phyloP scores from a whole-genome alignment of 352 stramenopile genomes.

The Hyaloperonospora brassicae region DNA sequence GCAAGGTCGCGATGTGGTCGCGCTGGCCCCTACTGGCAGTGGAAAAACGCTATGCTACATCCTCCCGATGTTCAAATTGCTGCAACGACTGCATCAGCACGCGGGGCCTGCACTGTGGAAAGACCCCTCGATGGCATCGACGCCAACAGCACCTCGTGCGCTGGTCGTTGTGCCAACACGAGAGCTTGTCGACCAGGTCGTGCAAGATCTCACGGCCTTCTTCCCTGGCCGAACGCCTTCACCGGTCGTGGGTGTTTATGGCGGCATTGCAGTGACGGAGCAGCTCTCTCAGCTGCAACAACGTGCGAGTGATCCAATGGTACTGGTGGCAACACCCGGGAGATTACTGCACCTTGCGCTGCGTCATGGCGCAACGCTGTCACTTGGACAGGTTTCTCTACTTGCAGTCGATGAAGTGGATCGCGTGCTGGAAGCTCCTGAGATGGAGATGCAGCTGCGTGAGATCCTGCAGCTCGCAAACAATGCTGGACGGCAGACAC shows the following conservation, averaged over 20 bases:
- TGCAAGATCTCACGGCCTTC: conserved; percentile 48
- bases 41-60: conserved; percentile 97
- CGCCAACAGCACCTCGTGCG: conserved; percentile 27
- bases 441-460: conserved; percentile 91
- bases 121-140: conserved; percentile 8
- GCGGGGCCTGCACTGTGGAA: too few relatives aligned
- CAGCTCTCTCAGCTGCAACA: conserved; percentile 36
- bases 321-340: conserved; percentile 50
- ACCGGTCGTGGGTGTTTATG: conserved; percentile 38
- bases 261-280: conserved; percentile 29
- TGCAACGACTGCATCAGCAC: conserved; percentile 10
- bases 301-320: conserved; percentile 4
- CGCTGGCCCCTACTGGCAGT: conserved; percentile 88
- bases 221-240: conserved; percentile 10
- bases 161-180: conserved; percentile 93
- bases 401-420: conserved; percentile 95
- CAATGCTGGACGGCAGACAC: conserved; percentile 53
- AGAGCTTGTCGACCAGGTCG: conserved; percentile 94
- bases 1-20: conserved; percentile 87
- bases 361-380: conserved; percentile 17
- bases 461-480: conserved; percentile 85
- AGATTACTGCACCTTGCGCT: conserved; percentile 47
- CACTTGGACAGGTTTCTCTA: conserved; percentile 30
- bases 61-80: conserved; percentile 76
- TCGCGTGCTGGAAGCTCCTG: conserved; percentile 86